A percentile compares a stretch with the other conserved stretches of the same genome.
Conservation (phyloP, 208 protist species). For the Plasmodiophora brassicae region DNA sequence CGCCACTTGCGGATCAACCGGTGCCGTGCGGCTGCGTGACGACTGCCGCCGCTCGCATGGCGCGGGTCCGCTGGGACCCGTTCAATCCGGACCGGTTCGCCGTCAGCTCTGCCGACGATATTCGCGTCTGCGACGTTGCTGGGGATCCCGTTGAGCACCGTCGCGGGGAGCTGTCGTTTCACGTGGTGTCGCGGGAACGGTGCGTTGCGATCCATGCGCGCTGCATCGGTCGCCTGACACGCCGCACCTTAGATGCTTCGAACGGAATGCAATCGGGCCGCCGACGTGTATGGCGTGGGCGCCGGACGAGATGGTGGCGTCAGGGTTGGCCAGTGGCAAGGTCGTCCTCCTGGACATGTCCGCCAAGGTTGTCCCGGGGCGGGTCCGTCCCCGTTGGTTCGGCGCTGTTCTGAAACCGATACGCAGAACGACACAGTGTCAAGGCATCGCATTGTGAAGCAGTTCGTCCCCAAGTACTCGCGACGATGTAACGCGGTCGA, state of each 20-base stretch:
- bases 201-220: neutral
- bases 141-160: neutral
- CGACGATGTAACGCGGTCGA: neutral
- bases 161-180: neutral
- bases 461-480: conserved; percentile 29
- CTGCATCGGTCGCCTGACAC: too few relatives aligned
- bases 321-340: neutral
- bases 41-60: too few relatives aligned
- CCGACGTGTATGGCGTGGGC: neutral
- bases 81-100: neutral
- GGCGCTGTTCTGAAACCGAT: neutral
- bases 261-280: too few relatives aligned
- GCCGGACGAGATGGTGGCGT: neutral
- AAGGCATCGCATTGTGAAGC: neutral
- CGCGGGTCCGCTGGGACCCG: neutral
- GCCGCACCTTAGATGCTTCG: too few relatives aligned
- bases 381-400: neutral
- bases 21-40: too few relatives aligned
- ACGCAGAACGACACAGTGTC: neutral
- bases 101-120: conserved; percentile 2
- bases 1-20: too few relatives aligned
- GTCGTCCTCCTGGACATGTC: neutral
- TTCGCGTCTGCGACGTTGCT: neutral
- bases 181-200: neutral
- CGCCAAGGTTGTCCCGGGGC: neutral